Percentiles rank a stretch among this genome's conserved stretches.
Evolutionary conservation across 768 basidiomycete species (phyloP).

Genomic region (Sarcodon aspratus): DNA sequence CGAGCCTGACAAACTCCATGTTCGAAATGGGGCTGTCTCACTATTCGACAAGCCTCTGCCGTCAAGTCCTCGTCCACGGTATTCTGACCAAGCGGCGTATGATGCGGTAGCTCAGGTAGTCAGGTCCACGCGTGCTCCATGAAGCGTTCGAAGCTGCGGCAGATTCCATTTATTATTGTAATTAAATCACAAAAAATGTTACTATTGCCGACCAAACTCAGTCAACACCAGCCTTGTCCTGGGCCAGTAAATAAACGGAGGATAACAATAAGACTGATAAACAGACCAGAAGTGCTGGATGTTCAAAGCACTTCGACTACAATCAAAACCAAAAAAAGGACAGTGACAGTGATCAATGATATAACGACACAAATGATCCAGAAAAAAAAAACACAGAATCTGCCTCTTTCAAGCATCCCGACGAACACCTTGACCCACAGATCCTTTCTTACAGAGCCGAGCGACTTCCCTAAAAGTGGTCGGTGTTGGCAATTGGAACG

Average conservation of each 20-base stretch:
- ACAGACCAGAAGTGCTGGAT: background rate
- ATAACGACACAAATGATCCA: background rate
- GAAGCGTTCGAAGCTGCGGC: too few species aligned
- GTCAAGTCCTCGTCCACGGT: background rate
- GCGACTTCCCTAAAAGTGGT: background rate
- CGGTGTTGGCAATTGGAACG: background rate
- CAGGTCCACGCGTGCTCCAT: background rate
- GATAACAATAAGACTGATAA: background rate
- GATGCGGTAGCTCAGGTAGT: background rate
- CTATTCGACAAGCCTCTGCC: conserved; percentile 2
- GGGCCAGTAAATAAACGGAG: background rate
- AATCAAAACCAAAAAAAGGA: background rate
- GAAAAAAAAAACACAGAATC: too few species aligned
- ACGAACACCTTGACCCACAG: background rate
- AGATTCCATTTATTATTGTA: too few species aligned
- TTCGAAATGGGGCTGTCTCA: conserved; percentile 6
- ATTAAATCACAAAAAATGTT: too few species aligned
- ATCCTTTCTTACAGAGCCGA: background rate
- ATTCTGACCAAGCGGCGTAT: background rate
- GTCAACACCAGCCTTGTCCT: too few species aligned
- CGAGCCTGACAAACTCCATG: conserved; percentile 9
- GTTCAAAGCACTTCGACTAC: background rate
- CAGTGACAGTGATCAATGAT: background rate
- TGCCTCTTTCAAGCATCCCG: background rate
- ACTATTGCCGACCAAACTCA: too few species aligned